These are phyloP conservation scores for Citrullus colocynthis DNA, from an alignment of 306 rosid species.

Conservation along the genomic window DNA sequence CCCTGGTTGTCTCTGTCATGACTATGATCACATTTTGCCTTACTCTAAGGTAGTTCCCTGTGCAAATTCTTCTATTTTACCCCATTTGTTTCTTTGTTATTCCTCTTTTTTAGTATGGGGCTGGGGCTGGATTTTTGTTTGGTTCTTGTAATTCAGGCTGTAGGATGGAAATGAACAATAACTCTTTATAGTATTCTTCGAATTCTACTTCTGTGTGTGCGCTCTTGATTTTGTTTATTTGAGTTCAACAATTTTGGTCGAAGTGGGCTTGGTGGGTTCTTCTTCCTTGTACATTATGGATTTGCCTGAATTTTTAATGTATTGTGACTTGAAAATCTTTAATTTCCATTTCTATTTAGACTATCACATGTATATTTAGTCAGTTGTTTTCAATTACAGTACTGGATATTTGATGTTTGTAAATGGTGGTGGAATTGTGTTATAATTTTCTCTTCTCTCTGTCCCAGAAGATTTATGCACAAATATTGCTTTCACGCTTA, in stretches of 20 bases:
- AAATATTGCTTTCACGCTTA: not conserved
- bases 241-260: no score
- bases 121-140: not conserved
- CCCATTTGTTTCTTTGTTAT: not conserved
- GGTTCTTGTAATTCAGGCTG: not conserved
- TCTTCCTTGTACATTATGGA: not conserved
- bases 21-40: conserved; percentile 78
- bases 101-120: not conserved
- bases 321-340: not conserved
- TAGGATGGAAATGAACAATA: not conserved
- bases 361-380: not conserved
- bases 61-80: not conserved
- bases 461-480: not conserved
- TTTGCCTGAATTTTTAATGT: not conserved
- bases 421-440: not conserved
- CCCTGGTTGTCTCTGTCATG: conserved; percentile 85
- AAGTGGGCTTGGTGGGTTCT: not conserved
- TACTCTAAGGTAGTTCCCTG: conserved; percentile 54
- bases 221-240: no score
- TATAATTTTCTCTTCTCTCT: not conserved
- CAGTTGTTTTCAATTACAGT: not conserved
- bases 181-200: not conserved
- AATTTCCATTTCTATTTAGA: not conserved
- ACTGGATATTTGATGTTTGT: not conserved
- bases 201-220: not conserved